These are phyloP conservation scores for Ophiostoma sp. DNA, from an alignment of 2,329 filamentous ascomycete species.

Conservation along the genomic window DNA sequence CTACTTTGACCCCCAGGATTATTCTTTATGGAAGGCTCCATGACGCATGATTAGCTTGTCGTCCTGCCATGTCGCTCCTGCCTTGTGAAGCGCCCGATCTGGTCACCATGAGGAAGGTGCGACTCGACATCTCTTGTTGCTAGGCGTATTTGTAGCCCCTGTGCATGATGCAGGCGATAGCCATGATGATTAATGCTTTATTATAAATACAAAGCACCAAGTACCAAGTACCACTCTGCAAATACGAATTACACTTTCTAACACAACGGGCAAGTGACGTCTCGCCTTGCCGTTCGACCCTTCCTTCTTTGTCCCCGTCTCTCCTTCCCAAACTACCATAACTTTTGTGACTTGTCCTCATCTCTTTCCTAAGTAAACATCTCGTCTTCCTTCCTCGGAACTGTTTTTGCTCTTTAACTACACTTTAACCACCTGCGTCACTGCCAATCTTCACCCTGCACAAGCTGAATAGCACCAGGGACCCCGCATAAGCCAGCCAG, in stretches of 20 bases:
- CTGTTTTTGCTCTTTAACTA: neutral
- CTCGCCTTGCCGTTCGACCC: neutral
- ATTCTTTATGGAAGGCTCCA: neutral
- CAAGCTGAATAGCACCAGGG: neutral
- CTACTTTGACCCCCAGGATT: neutral
- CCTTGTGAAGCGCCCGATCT: neutral
- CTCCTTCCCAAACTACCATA: neutral
- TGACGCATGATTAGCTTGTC: neutral
- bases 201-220: neutral
- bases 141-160: neutral
- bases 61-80: neutral
- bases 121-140: neutral
- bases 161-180: neutral
- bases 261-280: neutral
- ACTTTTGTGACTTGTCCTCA: neutral
- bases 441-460: neutral
- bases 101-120: neutral
- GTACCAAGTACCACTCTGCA: neutral
- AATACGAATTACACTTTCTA: neutral
- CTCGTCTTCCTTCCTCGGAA: neutral
- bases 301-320: slow-evolving; percentile 1
- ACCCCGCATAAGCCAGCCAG: slow-evolving; percentile 22
- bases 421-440: neutral
- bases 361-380: neutral
- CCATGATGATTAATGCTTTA: neutral